Evolutionary conservation across 1,139 yeast species (phyloP).

Genomic region (Hyphopichia buzzinii): DNA sequence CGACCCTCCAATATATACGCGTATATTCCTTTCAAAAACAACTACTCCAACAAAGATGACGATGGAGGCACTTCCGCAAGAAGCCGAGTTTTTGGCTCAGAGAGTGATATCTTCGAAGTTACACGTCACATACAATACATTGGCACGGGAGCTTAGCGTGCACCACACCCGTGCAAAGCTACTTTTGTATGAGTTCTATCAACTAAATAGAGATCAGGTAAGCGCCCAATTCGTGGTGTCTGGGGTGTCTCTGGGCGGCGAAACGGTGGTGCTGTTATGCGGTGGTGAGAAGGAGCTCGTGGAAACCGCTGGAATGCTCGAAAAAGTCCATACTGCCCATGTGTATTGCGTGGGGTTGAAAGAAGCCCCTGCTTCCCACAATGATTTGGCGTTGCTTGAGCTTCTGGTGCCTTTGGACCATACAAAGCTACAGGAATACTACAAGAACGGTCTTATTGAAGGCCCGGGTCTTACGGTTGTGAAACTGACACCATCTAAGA

Average conservation of each 20-base stretch:
- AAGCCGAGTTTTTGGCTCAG: conserved; percentile 26
- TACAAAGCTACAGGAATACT: conserved; percentile 18
- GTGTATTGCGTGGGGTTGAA: conserved; percentile 28
- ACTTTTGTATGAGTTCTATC: conserved; percentile 30
- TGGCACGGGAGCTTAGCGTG: conserved; percentile 25
- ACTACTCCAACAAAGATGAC: conserved; percentile 23
- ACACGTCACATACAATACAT: conserved; percentile 30
- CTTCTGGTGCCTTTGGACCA: conserved; percentile 18
- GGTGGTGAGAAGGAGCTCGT: conserved; percentile 18
- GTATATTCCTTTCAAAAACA: too few species aligned
- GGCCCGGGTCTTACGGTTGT: conserved; percentile 28
- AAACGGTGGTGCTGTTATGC: conserved; percentile 19
- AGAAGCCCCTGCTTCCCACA: conserved; percentile 14
- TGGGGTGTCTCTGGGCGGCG: conserved; percentile 18
- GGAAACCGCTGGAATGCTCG: conserved; percentile 17
- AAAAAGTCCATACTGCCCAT: conserved; percentile 25
- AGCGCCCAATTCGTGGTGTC: conserved; percentile 34
- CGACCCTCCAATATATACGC: too few species aligned
- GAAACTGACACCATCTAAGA: conserved; percentile 1
- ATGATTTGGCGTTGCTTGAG: conserved; percentile 32
- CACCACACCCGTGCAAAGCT: conserved; percentile 31
- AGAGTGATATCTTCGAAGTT: conserved; percentile 23
- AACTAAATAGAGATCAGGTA: conserved; percentile 28
- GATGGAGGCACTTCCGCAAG: conserved; percentile 29
- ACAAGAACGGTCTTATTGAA: conserved; percentile 30